Conservation (phyloP, 352 stramenopile genomes). For the Phytophthora aleatoria region DNA sequence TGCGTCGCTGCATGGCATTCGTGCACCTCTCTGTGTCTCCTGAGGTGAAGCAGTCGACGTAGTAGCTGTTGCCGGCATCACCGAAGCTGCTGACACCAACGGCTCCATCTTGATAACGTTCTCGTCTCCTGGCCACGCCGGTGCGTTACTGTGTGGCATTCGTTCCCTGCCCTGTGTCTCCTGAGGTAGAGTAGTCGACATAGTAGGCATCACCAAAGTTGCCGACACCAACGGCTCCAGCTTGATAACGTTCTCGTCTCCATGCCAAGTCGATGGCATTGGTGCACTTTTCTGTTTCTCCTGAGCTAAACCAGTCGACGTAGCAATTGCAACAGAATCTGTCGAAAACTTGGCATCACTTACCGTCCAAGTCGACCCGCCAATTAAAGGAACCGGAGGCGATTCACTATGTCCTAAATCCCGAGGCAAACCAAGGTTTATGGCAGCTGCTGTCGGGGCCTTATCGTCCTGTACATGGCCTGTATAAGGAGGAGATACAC, state of each 20-base stretch:
- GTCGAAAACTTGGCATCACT: conserved; percentile 2
- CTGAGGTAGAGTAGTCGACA: not conserved
- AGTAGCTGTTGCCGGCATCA: not conserved
- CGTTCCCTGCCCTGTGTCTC: not conserved
- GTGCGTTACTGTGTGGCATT: not conserved
- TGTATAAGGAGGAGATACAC: not conserved
- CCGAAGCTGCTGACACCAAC: not conserved
- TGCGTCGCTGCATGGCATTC: not conserved
- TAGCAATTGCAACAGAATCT: not conserved
- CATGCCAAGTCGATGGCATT: not conserved
- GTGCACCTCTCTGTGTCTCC: not conserved
- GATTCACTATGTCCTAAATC: not conserved
- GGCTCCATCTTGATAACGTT: not conserved
- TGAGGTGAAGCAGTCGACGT: not conserved
- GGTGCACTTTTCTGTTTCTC: not conserved
- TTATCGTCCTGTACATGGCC: not conserved
- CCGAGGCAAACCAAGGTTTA: not conserved
- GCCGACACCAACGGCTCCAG: not conserved
- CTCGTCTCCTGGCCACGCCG: not conserved
- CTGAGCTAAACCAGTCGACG: not conserved
- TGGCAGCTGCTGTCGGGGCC: not conserved
- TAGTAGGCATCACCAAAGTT: not conserved
- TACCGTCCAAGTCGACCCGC: not conserved
- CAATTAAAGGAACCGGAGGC: not conserved
- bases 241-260: not conserved